Evolutionary conservation across 2,329 filamentous ascomycete species (phyloP).

Genomic region (Trichoderma breve): DNA sequence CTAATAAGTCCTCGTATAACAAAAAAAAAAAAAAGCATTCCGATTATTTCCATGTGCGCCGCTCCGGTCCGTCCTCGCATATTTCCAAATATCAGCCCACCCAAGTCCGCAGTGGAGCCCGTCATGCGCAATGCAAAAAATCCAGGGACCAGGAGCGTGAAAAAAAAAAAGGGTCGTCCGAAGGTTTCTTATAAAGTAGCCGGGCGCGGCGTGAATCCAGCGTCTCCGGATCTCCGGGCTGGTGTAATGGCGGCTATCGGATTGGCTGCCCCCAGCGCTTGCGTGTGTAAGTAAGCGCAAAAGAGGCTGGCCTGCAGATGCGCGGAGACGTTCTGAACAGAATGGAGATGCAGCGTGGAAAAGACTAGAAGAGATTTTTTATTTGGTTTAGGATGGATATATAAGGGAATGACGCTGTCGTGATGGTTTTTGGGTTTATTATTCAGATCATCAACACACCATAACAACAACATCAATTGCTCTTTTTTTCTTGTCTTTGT

Average conservation of each 20-base stretch:
- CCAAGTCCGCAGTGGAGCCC: neutral
- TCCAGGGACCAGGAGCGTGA: neutral
- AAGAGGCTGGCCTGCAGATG: neutral
- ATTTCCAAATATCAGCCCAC: neutral
- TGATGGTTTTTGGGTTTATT: neutral
- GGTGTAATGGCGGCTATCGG: neutral
- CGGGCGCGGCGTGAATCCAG: neutral
- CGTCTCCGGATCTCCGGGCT: constrained; percentile 18
- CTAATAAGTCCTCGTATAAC: neutral
- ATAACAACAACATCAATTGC: neutral
- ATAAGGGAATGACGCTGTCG: neutral
- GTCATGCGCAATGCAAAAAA: neutral
- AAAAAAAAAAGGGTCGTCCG: neutral
- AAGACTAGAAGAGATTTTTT: neutral
- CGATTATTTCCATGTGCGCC: neutral
- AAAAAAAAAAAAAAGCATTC: neutral
- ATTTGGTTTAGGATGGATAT: neutral
- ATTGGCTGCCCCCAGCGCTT: neutral
- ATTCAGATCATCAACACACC: neutral
- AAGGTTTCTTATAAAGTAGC: neutral
- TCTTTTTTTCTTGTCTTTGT: neutral
- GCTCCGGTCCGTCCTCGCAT: neutral
- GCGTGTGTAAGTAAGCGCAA: neutral
- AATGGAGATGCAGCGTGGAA: neutral
- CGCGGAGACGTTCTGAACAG: constrained; percentile 11